These are phyloP conservation scores for Verticillium nubilum DNA, from an alignment of 2,329 filamentous ascomycete species.

Conservation along the genomic window DNA sequence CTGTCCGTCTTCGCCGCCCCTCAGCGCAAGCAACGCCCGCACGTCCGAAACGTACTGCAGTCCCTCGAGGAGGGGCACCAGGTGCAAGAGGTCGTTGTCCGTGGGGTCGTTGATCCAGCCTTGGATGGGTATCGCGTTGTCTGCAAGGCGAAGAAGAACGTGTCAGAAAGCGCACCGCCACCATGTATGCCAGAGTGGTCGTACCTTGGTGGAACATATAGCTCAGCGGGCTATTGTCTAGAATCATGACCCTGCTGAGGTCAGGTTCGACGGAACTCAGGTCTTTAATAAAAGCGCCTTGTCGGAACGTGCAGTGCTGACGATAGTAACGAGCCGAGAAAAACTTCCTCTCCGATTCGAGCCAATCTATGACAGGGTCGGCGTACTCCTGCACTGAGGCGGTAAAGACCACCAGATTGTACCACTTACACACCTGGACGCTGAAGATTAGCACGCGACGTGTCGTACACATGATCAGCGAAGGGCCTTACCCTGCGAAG, in stretches of 20 bases:
- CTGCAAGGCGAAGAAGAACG: conserved; percentile 38
- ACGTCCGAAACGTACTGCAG: conserved; percentile 97
- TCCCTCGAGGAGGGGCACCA: conserved; percentile 88
- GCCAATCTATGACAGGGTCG: conserved; percentile 97
- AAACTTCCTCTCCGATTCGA: conserved; percentile 94
- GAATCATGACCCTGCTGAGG: conserved; percentile 95
- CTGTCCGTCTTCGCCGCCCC: conserved; percentile 75
- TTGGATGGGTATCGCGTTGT: conserved; percentile 98
- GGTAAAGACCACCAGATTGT: conserved; percentile 93
- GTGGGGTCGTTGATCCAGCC: conserved; percentile 99
- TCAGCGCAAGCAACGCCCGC: conserved; percentile 78
- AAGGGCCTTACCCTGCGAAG: conserved; percentile 62
- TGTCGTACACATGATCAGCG: neutral
- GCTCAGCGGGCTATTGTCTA: conserved; percentile 96
- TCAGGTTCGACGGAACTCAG: conserved; percentile 94
- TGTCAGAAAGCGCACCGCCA: neutral
- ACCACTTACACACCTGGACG: conserved; percentile 84
- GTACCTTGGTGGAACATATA: conserved; percentile 98
- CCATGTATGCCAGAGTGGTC: conserved; percentile 16
- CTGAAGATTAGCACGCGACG: neutral
- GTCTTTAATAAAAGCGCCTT: conserved; percentile 98
- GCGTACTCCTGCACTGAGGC: conserved; percentile 98
- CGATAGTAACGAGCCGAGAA: conserved; percentile 92
- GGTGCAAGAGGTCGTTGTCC: conserved; percentile 88
- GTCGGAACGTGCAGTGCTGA: conserved; percentile 93